Conservation (phyloP, 2,329 filamentous ascomycete genomes). For the Beauveria pseudobassiana region DNA sequence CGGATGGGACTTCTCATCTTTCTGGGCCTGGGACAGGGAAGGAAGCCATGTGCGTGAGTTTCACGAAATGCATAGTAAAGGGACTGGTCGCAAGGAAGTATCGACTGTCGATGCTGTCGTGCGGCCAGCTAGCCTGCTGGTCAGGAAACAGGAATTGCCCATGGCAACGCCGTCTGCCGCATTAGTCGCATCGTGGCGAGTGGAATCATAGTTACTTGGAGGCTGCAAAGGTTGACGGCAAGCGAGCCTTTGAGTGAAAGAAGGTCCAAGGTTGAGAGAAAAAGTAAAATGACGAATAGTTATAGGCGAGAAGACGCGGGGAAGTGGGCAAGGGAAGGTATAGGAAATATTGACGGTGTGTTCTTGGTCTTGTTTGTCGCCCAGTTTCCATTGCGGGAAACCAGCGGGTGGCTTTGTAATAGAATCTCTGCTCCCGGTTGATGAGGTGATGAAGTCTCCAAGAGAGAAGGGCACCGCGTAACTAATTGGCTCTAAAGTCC, state of each 20-base stretch:
- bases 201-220: not conserved
- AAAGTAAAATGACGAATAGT: too few relatives aligned
- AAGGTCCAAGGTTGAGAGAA: too few relatives aligned
- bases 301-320: not conserved
- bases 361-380: not conserved
- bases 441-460: not conserved
- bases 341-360: not conserved
- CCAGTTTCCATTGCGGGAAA: not conserved
- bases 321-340: not conserved
- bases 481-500: not conserved
- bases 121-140: not conserved
- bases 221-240: not conserved
- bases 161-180: not conserved
- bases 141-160: not conserved
- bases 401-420: not conserved
- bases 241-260: not conserved
- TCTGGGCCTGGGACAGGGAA: too few relatives aligned
- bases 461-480: not conserved
- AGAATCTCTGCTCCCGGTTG: not conserved
- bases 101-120: not conserved
- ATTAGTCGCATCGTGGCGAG: slow-evolving; percentile 1
- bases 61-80: too few relatives aligned
- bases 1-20: too few relatives aligned
- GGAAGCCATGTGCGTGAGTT: too few relatives aligned
- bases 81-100: not conserved